Evolutionary conservation across 139 green algal species (phyloP).

Genomic region (Coccomyxa sp.): DNA sequence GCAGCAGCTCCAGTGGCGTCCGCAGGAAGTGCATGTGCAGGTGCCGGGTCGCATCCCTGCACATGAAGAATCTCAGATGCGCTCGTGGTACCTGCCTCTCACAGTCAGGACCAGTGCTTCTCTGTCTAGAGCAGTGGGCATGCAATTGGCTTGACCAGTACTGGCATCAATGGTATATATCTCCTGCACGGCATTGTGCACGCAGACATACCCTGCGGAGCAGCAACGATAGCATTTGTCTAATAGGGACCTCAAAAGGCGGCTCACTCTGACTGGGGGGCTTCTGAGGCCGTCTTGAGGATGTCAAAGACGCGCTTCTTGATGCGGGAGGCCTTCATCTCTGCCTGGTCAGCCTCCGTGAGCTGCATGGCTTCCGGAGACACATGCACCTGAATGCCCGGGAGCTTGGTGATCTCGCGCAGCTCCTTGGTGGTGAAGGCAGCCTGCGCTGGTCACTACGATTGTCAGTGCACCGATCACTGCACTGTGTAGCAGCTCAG

Average conservation of each 20-base stretch:
- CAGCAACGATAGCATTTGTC: not conserved
- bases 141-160: no score
- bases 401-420: conserved; percentile 78
- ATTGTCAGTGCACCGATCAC: not conserved
- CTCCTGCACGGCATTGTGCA: no score
- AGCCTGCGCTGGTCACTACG: conserved; percentile 48
- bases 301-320: conserved; percentile 63
- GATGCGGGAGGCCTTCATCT: conserved; percentile 52
- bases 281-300: conserved; percentile 26
- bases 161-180: not conserved
- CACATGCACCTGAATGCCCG: conserved; percentile 35
- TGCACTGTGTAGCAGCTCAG: not conserved
- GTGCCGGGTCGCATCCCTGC: conserved; percentile 2
- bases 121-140: no score
- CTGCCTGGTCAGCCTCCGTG: conserved; percentile 34
- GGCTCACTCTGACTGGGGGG: not conserved
- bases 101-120: not conserved
- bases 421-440: conserved; percentile 96
- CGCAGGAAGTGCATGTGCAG: conserved; percentile 77
- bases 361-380: conserved; percentile 15
- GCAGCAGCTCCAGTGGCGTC: conserved; percentile 46
- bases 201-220: no score
- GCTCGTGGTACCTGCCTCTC: not conserved
- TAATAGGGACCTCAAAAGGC: not conserved
- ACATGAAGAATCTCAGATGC: not conserved